Percentiles rank a stretch among this genome's conserved stretches.
These are phyloP conservation scores for Wickerhamiella galacta DNA, from an alignment of 805 yeast species.

Conservation along the genomic window DNA sequence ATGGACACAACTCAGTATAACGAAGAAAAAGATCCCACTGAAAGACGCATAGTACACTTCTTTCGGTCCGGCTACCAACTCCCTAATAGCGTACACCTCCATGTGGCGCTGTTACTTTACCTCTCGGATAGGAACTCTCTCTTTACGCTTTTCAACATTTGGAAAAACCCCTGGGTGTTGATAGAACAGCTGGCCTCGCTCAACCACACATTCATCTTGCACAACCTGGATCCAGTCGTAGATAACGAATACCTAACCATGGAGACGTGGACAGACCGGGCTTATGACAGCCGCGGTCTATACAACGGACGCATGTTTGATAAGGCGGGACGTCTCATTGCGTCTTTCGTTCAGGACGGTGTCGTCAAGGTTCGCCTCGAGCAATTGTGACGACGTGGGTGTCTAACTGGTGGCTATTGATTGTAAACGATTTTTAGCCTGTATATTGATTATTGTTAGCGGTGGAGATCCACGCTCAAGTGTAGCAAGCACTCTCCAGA, in stretches of 20 bases:
- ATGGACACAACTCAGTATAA: conserved; percentile 15
- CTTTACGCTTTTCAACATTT: conserved; percentile 18
- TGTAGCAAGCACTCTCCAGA: no score
- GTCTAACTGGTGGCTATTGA: no score
- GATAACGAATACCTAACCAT: conserved; percentile 14
- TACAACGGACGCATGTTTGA: conserved; percentile 20
- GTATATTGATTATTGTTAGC: no score
- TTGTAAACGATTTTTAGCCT: no score
- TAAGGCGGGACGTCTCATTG: conserved; percentile 11
- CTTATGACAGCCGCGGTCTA: conserved; percentile 17
- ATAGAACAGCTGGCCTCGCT: conserved; percentile 17
- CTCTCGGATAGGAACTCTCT: conserved; percentile 22
- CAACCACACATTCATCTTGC: conserved; percentile 19
- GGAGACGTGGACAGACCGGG: conserved; percentile 19
- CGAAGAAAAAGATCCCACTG: conserved; percentile 5
- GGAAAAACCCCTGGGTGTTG: conserved; percentile 10
- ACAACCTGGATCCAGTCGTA: conserved; percentile 13
- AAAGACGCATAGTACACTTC: conserved; percentile 17
- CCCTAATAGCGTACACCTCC: conserved; percentile 13
- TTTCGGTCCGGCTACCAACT: conserved; percentile 13
- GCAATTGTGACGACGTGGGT: no score
- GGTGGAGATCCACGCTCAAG: no score
- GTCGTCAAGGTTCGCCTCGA: conserved; percentile 9
- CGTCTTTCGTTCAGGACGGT: conserved; percentile 19
- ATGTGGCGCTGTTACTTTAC: conserved; percentile 19